Evolutionary conservation across 2,329 filamentous ascomycete genomes (phyloP), one percentile per base, ranked within the genome.

Genomic region (Orbilia oligospora): DNA sequence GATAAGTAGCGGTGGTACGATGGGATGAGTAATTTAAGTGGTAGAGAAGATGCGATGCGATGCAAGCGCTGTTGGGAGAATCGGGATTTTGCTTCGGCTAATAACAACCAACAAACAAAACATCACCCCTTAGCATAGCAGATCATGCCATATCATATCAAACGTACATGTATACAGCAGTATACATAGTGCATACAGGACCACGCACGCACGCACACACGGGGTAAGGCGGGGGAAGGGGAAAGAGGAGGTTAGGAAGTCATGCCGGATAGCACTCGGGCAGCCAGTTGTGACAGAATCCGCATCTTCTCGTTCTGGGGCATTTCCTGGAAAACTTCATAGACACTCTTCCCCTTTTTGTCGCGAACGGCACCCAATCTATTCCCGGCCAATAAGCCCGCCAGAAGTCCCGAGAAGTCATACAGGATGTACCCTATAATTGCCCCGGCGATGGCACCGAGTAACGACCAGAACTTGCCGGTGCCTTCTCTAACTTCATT

Each of bases 331-430:
- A 95, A 98, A 12, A 97, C 96, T 33, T 90, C 88, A 85, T 97
- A 98, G 5, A 99, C 96, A 83, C 93, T 97, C 90, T 97, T 98
- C 24, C 94, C 94, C 85, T 91, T 93, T 38, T 92, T 90, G 85
- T 99, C 96, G 69, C 96, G 88, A 22, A 99, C 89, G 6, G 93
- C 93, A 0, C 96, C 96, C 20, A 98, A 85, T 68, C 94, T 86
- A 85, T 97, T 98, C 9, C 96, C 96, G 0, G 94, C 94, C 1
- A 97, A 94, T 1, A 93, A 93, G 2, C 96, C 96, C 0, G 95
- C 95, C 33, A 98, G 85, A 82, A 95, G 88, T 0, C 96, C 96
- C 0, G 95, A 92, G 61, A 97, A 89, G 83, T 98, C 98, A 30
- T 71, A 77, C 24, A 98, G 89, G 81, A 99, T 99, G 84, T 98